Evolutionary conservation across 441 rosid genomes (phyloP).

Genomic region (Melastoma candidum): DNA sequence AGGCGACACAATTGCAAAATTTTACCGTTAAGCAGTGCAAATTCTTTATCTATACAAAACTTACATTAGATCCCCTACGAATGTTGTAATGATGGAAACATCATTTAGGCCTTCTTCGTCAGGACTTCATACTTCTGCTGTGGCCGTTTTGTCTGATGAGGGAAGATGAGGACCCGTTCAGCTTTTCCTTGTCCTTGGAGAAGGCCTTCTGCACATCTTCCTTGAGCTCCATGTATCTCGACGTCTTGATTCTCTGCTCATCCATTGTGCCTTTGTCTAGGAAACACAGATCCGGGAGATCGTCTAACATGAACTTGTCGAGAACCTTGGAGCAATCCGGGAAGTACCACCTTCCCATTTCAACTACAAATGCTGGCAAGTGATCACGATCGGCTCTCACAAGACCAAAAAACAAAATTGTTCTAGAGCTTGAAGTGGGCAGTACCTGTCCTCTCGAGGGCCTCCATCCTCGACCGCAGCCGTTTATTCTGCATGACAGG

Average conservation of each 20-base stretch:
- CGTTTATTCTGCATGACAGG: conserved; percentile 63
- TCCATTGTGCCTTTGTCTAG: conserved; percentile 54
- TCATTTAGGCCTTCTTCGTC: conserved; percentile 27
- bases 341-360: conserved; percentile 73
- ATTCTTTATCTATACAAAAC: too few relatives aligned
- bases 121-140: conserved; percentile 31
- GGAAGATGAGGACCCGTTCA: conserved; percentile 10
- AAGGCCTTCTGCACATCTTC: conserved; percentile 70
- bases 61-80: too few relatives aligned
- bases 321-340: conserved; percentile 76
- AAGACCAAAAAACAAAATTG: not conserved
- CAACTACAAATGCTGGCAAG: conserved; percentile 40
- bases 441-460: conserved; percentile 82
- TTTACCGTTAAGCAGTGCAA: too few relatives aligned
- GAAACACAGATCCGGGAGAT: conserved; percentile 61
- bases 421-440: not conserved
- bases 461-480: conserved; percentile 60
- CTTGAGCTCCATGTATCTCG: conserved; percentile 70
- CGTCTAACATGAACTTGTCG: conserved; percentile 83
- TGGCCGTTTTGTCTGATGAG: too few relatives aligned
- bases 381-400: too few relatives aligned
- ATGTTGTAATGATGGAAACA: too few relatives aligned
- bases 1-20: too few relatives aligned
- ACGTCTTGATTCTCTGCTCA: conserved; percentile 56
- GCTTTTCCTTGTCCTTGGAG: conserved; percentile 67